Conservation (phyloP, 805 yeast genomes). For the Myxozyma geophila region DNA sequence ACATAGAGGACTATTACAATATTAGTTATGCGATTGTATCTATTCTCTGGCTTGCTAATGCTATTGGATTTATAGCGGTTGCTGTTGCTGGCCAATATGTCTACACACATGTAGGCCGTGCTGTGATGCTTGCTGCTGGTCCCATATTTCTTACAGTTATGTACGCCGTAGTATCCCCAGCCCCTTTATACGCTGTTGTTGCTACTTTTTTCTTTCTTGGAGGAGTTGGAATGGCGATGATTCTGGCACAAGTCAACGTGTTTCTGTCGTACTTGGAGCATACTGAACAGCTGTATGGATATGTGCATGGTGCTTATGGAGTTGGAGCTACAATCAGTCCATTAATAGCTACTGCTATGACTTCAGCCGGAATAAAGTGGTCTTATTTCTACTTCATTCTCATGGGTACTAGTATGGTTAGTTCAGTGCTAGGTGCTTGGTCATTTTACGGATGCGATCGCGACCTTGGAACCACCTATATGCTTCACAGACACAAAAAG, state of each 20-base stretch:
- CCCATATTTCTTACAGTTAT: slow-evolving; percentile 47
- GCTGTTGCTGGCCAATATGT: slow-evolving; percentile 55
- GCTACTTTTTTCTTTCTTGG: slow-evolving; percentile 59
- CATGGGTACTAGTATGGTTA: slow-evolving; percentile 46
- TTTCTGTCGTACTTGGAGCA: slow-evolving; percentile 55
- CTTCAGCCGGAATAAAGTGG: slow-evolving; percentile 58
- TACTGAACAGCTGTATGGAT: slow-evolving; percentile 62
- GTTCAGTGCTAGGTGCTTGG: background rate
- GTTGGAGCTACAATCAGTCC: slow-evolving; percentile 74
- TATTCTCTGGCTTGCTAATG: slow-evolving; percentile 60
- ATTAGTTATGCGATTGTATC: slow-evolving; percentile 61
- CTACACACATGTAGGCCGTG: slow-evolving; percentile 47
- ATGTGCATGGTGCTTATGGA: slow-evolving; percentile 71
- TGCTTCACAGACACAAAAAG: background rate
- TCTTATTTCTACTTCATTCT: slow-evolving; percentile 56
- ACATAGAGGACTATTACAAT: slow-evolving; percentile 54
- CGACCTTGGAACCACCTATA: slow-evolving; percentile 12
- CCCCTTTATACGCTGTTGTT: slow-evolving; percentile 54
- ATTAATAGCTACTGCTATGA: slow-evolving; percentile 61
- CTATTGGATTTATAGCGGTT: slow-evolving; percentile 56
- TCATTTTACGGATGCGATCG: slow-evolving; percentile 15
- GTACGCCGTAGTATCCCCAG: slow-evolving; percentile 54
- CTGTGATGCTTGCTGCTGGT: slow-evolving; percentile 50
- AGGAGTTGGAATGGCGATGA: slow-evolving; percentile 59
- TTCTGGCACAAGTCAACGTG: slow-evolving; percentile 57